A percentile compares a stretch with the other conserved stretches of the same genome.
Conservation (phyloP, 1,284 basidiomycete species). For the Melanopsichium pennsylvanicum region DNA sequence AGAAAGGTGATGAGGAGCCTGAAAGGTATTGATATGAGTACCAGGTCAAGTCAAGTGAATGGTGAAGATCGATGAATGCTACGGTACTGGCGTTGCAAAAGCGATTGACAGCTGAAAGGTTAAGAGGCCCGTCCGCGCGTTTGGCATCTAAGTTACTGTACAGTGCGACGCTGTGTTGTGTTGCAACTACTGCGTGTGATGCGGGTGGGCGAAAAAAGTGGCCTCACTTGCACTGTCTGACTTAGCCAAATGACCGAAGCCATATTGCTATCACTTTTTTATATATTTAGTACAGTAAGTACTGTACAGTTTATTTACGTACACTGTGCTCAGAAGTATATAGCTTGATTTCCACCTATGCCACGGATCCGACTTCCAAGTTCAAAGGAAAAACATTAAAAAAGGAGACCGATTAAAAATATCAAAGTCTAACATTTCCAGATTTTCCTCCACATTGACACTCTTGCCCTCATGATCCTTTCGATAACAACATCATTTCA, state of each 20-base stretch:
- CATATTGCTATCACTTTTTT: no score
- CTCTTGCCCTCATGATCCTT: neutral
- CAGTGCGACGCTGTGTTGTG: neutral
- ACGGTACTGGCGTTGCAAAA: no score
- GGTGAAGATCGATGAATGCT: neutral
- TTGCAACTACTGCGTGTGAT: neutral
- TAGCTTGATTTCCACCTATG: neutral
- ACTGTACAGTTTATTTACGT: no score
- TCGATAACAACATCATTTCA: neutral
- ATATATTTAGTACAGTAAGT: no score
- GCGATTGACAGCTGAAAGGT: no score
- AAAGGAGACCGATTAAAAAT: neutral
- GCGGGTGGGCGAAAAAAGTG: conserved; percentile 9
- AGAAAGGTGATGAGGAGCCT: neutral
- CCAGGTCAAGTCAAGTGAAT: neutral
- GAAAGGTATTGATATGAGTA: neutral
- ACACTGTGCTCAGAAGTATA: neutral
- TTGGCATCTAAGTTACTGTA: neutral
- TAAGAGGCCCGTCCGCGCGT: conserved; percentile 12
- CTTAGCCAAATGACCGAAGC: neutral
- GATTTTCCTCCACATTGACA: conserved; percentile 22
- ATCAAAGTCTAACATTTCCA: conserved; percentile 6
- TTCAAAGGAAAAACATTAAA: no score
- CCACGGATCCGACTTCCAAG: conserved; percentile 30
- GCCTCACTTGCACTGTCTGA: neutral